Evolutionary conservation across 2,329 filamentous ascomycete species (phyloP).

Genomic region (Aspergillus phoenicis): DNA sequence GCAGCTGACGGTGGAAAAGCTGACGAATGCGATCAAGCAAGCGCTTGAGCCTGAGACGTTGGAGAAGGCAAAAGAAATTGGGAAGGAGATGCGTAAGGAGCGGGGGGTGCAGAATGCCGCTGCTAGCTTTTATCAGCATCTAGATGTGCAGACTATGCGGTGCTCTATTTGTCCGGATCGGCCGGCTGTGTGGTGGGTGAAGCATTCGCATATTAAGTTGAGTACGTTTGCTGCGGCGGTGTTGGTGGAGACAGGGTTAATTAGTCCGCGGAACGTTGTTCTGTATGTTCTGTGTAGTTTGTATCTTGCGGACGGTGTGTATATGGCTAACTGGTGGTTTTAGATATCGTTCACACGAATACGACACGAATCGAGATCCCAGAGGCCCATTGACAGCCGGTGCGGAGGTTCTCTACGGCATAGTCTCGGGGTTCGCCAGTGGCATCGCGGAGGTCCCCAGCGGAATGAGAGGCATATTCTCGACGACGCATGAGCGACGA

Average conservation of each 20-base stretch:
- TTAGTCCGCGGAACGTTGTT: slow-evolving; percentile 72
- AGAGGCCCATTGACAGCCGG: slow-evolving; percentile 78
- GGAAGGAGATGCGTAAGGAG: slow-evolving; percentile 67
- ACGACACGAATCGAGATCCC: slow-evolving; percentile 76
- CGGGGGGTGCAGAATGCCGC: slow-evolving; percentile 64
- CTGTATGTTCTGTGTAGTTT: slow-evolving; percentile 54
- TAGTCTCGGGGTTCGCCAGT: slow-evolving; percentile 78
- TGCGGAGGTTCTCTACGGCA: slow-evolving; percentile 76
- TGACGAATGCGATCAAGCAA: slow-evolving; percentile 65
- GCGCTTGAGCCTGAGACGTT: slow-evolving; percentile 64
- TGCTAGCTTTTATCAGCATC: slow-evolving; percentile 69
- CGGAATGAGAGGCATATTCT: slow-evolving; percentile 43
- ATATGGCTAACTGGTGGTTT: neutral
- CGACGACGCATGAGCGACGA: slow-evolving; percentile 1
- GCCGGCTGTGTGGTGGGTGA: slow-evolving; percentile 74
- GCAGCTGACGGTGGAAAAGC: slow-evolving; percentile 64
- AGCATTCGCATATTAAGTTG: slow-evolving; percentile 66
- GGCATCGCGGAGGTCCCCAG: slow-evolving; percentile 73
- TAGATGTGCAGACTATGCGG: slow-evolving; percentile 67
- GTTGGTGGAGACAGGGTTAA: slow-evolving; percentile 63
- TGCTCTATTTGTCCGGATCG: slow-evolving; percentile 70
- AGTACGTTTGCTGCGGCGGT: slow-evolving; percentile 73
- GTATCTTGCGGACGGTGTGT: slow-evolving; percentile 17
- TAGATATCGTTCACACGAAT: slow-evolving; percentile 63
- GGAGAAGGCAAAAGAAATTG: slow-evolving; percentile 60